phyloP scores from a whole-genome alignment of 2,329 filamentous ascomycete genomes.

The Drechslerella stenobrocha region DNA sequence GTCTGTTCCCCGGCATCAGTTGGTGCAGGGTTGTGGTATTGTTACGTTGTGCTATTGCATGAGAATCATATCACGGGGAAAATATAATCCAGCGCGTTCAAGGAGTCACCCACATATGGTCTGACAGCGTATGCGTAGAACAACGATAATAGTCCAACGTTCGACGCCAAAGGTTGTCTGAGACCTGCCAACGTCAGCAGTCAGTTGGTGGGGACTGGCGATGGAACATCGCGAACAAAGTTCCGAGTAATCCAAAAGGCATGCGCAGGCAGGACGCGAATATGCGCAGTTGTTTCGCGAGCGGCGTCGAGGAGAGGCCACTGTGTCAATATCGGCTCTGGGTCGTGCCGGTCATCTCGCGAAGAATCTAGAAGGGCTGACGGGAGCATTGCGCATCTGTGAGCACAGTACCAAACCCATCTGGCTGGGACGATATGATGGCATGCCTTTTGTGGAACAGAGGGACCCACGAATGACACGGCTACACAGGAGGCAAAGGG shows the following conservation, averaged over 20 bases:
- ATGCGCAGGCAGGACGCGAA: too few species aligned
- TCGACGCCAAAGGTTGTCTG: too few species aligned
- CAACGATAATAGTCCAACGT: too few species aligned
- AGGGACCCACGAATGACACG: background rate
- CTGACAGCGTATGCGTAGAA: too few species aligned
- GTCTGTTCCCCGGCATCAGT: background rate
- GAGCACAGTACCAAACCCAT: background rate
- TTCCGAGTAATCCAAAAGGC: too few species aligned
- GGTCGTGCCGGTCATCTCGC: background rate
- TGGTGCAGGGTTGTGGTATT: background rate
- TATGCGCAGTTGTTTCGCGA: background rate
- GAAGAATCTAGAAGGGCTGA: constrained; percentile 2
- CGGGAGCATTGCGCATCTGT: constrained; percentile 7
- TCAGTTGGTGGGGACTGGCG: too few species aligned
- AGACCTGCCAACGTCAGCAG: too few species aligned
- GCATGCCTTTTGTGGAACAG: background rate
- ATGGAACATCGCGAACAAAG: too few species aligned
- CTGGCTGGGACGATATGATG: background rate
- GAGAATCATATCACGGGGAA: constrained; percentile 1
- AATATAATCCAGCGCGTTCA: background rate
- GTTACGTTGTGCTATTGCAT: constrained; percentile 5
- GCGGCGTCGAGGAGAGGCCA: background rate
- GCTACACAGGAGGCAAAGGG: constrained; percentile 3
- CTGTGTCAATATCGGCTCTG: background rate
- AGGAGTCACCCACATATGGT: too few species aligned